Base-by-base conservation (phyloP, 1,284 basidiomycete species). In the Puccinia triticina region DNA sequence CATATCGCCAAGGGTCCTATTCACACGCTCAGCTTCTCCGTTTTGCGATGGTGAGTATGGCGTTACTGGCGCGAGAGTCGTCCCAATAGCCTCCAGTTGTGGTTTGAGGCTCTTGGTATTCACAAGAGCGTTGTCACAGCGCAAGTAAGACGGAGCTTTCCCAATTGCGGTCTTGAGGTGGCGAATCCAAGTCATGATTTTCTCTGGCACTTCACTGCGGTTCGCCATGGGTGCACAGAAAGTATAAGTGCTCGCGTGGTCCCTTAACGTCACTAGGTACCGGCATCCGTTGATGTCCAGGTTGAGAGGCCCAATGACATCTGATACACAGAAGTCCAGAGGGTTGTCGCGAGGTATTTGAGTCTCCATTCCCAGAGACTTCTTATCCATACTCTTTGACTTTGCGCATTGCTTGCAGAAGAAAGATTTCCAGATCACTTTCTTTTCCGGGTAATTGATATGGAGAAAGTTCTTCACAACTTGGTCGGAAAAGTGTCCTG, bases 221-320 rank as follows among this genome's bases (percentile, higher is more conserved):
- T 11, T 34, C 11, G 21, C 1, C 50, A 74, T n/a, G 2, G 29
- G 2, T 16, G 46, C 50, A 55, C 26, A 53, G 50, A 55, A 74
- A n/a, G 55, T n/a, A n/a, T n/a, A 74, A 34, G 77, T 79, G 67
- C 43, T 69, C 18, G 43, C 67, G 12, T 40, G 34, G n/a, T 71
- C 67, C 2, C 67, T 26, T 18, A 71, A 18, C 12, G 67, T 71
- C 1, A 71, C 14, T 12, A 40, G 18, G n/a, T 37, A 71, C 1
- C 67, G 40, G 46, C 46, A 40, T 11, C 67, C 67, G 32, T 32
- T 43, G 12, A 43, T 14, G 34, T 71, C 67, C 11, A 16, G 21
- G 18, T 32, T 18, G n/a, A 71, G 40, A 2, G 67, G 67, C 1
- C 67, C 67, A 14, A 26, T 26, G 7, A 71, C 67, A 16, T 71